phyloP scores from a whole-genome alignment of 208 protist species.

The Tritrichomonas foetus region DNA sequence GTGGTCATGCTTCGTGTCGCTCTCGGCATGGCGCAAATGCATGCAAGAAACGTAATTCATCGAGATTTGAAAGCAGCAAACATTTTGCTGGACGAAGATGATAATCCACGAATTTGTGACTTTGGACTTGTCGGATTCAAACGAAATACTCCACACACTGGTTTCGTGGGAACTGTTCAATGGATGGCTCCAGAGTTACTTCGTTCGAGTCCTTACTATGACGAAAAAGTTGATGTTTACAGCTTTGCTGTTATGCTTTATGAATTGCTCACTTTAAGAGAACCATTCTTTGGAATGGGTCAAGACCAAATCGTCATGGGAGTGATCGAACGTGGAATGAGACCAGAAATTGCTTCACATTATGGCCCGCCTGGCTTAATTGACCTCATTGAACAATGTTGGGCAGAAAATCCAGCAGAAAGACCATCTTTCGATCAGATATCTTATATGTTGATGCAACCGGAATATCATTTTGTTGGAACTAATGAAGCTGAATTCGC shows the following conservation, averaged over 20 bases:
- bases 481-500: neutral
- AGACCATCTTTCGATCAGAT: neutral
- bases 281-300: slow-evolving; percentile 43
- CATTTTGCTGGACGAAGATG: slow-evolving; percentile 46
- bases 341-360: neutral
- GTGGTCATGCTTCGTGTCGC: slow-evolving; percentile 48
- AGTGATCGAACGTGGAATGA: neutral
- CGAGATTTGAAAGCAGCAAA: slow-evolving; percentile 59
- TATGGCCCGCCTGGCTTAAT: neutral
- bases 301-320: neutral
- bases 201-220: slow-evolving; percentile 41
- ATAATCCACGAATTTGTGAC: neutral
- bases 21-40: slow-evolving; percentile 57
- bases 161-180: neutral
- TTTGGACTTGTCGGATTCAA: slow-evolving; percentile 24
- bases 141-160: neutral
- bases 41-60: slow-evolving; percentile 54
- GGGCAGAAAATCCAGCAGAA: neutral
- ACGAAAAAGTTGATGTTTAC: slow-evolving; percentile 54
- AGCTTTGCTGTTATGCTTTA: slow-evolving; percentile 57
- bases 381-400: neutral
- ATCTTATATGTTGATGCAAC: neutral
- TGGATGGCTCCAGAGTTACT: slow-evolving; percentile 30
- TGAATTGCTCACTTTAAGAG: slow-evolving; percentile 53
- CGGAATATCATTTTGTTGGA: neutral